A percentile compares a stretch with the other conserved stretches of the same genome.
Evolutionary conservation across 192 early-diverging fungal species (phyloP).

Genomic region (Phlyctochytrium arcticum): DNA sequence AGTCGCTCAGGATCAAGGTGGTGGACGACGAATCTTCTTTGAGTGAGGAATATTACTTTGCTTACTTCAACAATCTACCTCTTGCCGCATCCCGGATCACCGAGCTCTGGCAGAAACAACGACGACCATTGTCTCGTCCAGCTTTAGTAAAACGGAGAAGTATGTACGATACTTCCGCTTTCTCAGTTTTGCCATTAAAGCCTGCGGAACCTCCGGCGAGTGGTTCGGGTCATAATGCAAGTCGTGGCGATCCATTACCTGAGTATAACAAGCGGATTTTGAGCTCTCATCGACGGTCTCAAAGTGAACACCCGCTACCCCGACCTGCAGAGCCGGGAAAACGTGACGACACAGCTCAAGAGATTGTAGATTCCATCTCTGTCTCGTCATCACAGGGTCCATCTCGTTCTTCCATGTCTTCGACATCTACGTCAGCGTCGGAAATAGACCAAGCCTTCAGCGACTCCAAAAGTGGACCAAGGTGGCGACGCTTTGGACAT

Average conservation of each 20-base stretch:
- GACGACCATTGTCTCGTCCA: neutral
- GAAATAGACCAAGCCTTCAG: too few species aligned
- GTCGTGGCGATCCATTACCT: neutral
- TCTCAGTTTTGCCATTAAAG: neutral
- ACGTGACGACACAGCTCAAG: neutral
- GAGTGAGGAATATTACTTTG: slow-evolving; percentile 66
- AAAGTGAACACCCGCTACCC: neutral
- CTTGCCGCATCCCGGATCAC: slow-evolving; percentile 22
- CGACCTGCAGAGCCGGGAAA: slow-evolving; percentile 19
- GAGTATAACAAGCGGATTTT: neutral
- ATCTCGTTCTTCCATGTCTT: neutral
- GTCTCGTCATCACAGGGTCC: neutral
- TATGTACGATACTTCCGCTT: slow-evolving; percentile 10
- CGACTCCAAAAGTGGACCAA: too few species aligned
- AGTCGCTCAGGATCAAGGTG: slow-evolving; percentile 50
- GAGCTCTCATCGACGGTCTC: neutral
- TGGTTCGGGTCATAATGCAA: too few species aligned
- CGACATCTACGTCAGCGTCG: neutral
- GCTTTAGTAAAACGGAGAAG: neutral
- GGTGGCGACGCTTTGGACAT: slow-evolving; percentile 13
- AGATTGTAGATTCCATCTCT: neutral
- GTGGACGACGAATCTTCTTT: slow-evolving; percentile 50
- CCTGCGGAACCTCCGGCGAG: too few species aligned
- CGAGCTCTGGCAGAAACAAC: neutral
- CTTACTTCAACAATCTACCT: slow-evolving; percentile 56